A percentile compares a stretch with the other conserved stretches of the same genome.
phyloP scores from a whole-genome alignment of 2,329 filamentous ascomycete genomes.

The Nigrospora oryzae region DNA sequence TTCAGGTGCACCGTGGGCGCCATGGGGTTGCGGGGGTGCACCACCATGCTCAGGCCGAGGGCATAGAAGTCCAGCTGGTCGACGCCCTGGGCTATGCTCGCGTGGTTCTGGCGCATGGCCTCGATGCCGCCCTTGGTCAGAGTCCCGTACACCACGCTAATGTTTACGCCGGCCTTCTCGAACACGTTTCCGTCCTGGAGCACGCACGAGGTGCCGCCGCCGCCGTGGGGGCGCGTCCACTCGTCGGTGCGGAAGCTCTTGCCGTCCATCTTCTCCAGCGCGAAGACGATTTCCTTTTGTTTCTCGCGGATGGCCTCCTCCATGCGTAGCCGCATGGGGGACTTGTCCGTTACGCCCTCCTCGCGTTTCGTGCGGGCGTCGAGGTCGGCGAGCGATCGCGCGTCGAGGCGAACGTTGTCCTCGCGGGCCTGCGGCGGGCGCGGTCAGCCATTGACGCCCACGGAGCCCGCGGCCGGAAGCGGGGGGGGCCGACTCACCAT shows the following conservation, averaged over 20 bases:
- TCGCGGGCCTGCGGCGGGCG: slow-evolving; percentile 25
- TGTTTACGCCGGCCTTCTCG: slow-evolving; percentile 94
- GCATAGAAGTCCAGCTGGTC: slow-evolving; percentile 90
- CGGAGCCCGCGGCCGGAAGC: not conserved
- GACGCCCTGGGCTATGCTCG: slow-evolving; percentile 64
- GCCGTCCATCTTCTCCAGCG: slow-evolving; percentile 77
- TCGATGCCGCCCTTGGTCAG: slow-evolving; percentile 80
- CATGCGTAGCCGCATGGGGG: slow-evolving; percentile 96
- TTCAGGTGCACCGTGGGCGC: slow-evolving; percentile 96
- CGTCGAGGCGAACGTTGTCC: slow-evolving; percentile 43
- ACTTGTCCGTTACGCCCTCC: slow-evolving; percentile 63
- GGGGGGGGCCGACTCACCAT: slow-evolving; percentile 1
- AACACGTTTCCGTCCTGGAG: slow-evolving; percentile 95
- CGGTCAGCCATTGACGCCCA: slow-evolving; percentile 2
- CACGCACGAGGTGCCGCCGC: slow-evolving; percentile 89
- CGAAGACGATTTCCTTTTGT: slow-evolving; percentile 78
- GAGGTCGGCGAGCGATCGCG: slow-evolving; percentile 70
- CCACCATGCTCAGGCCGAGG: slow-evolving; percentile 82
- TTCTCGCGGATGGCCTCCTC: slow-evolving; percentile 92
- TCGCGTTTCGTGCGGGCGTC: slow-evolving; percentile 77
- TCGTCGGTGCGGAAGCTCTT: slow-evolving; percentile 74
- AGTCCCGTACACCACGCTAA: slow-evolving; percentile 88
- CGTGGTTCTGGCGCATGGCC: slow-evolving; percentile 93
- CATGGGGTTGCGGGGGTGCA: slow-evolving; percentile 93
- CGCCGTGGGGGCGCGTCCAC: slow-evolving; percentile 81